Conservation (phyloP, 805 yeast species). For the Sugiyamaella valdiviana region DNA sequence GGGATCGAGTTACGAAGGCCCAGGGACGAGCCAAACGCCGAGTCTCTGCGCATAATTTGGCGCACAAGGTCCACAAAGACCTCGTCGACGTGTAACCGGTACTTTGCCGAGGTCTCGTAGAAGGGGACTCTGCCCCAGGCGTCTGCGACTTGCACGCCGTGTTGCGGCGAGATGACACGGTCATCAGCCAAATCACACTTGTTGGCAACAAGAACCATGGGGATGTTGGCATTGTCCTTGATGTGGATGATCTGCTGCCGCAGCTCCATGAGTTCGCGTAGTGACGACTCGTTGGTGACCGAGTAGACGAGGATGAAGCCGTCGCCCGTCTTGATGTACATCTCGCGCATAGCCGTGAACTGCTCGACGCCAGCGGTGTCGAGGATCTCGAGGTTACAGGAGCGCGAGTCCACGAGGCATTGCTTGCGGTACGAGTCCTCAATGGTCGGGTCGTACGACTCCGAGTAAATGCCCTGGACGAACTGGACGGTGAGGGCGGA, state of each 20-base stretch:
- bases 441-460: conserved; percentile 92
- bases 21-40: conserved; percentile 18
- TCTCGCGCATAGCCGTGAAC: conserved; percentile 90
- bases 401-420: conserved; percentile 79
- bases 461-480: conserved; percentile 84
- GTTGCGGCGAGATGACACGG: conserved; percentile 69
- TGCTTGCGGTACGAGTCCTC: conserved; percentile 93
- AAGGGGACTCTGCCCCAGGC: conserved; percentile 88
- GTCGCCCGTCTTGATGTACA: conserved; percentile 64
- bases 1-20: conserved; percentile 2
- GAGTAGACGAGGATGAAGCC: conserved; percentile 86
- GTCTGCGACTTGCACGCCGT: conserved; percentile 76
- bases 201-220: conserved; percentile 87
- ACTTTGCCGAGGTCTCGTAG: conserved; percentile 90
- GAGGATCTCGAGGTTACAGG: conserved; percentile 76
- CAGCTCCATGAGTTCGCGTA: conserved; percentile 69
- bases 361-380: conserved; percentile 96
- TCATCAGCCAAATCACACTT: conserved; percentile 78
- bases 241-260: conserved; percentile 80
- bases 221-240: conserved; percentile 67
- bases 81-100: conserved; percentile 82
- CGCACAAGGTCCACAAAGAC: conserved; percentile 84
- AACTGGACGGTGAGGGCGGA: conserved; percentile 89
- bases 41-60: conserved; percentile 76
- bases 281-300: conserved; percentile 68